Base-by-base conservation (phyloP, 2,329 filamentous ascomycete species). In the Phymatotrichopsis omnivora region DNA sequence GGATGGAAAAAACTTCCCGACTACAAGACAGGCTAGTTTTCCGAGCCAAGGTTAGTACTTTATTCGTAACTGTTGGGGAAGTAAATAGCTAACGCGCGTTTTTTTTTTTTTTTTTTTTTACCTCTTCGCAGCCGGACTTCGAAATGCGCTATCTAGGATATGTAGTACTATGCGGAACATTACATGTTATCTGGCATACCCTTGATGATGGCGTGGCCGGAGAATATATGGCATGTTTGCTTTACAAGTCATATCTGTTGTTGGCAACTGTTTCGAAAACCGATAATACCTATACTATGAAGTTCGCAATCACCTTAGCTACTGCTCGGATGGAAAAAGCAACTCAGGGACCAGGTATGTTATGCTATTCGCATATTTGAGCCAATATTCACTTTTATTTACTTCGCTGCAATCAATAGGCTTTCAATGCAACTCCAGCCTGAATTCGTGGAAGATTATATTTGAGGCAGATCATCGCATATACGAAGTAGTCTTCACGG, bases 391-490 rank as follows among this genome's bases (percentile, higher is more conserved):
- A 39, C 23, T 23, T 28, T 22, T 22, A 37, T 35, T 37, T 49
- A 35, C 52, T 60, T 37, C 59, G 11, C 32, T 11, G 10, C 49
- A 30, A 56, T 61, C 30, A 61, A 36, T 50, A 93, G 86, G 85
- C 0, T 62, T 96, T 6, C 85, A 89, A 68, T 95, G 86, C 58
- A 80, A 91, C 53, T 84, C 82, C 3, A 83, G 84, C 1, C 78
- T 83, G 0, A 84, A 84, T 62, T 91, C 86, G 1, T 96, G 87
- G 89, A 98, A 96, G 61, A 59, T 95, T 8, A 71, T 85, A 2
- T 95, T 96, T 58, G 80, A 91, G 60, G 75, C 76, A 54, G 72
- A 81, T 45, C 75, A 82, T 54, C 77, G 82, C 49, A 68, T 89
- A 42, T 89, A 84, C 60, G 89, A 96, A 63, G 65, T 94, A 12